Base-by-base conservation (phyloP, 371 early-diverging fungal genomes). In the Nosema granulosis region DNA sequence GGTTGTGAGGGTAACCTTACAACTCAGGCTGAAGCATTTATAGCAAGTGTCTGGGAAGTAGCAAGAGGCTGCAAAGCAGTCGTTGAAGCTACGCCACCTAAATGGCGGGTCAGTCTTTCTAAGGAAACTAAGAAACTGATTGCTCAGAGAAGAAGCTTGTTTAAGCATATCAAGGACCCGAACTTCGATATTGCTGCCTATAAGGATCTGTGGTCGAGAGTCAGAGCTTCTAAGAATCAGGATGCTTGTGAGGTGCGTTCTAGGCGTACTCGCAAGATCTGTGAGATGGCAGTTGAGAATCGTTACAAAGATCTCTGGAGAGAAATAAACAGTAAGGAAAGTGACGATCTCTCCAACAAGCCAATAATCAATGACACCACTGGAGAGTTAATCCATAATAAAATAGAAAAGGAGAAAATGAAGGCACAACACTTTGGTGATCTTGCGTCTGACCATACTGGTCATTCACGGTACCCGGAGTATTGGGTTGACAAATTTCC, bases 271-370 rank as follows among this genome's bases (percentile, higher is more conserved):
- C 57, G 26, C 4, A 26, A 18, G 4, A 56, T 56, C 4, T 18
- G 22, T 56, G 26, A 56, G 26, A 56, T 56, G 57, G 57, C 26
- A 56, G 57, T 56, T 9, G 57, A 56, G 57, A 56, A 56, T 26
- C 57, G 57, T 56, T 56, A 56, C 20, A 4, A n/a, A 56, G 57
- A 56, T 56, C 57, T 56, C 18, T 56, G 18, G 9, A 9, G 11
- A 11, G 57, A 56, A 26, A 56, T 56, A 11, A 56, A 26, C 18
- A 20, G 22, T 11, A 20, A 18, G 26, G 26, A 18, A 4, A 26
- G 57, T 56, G 57, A 56, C 57, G 57, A 26, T 4, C 22, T 56
- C 4, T 56, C 57, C 9, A 26, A 56, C 57, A 56, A 56, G 24
- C 57, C 57, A 56, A 26, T 56, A 56, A 18, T 56, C 57, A 26